phyloP scores from a whole-genome alignment of 208 protist genomes.

The Crithidia brevicula region DNA sequence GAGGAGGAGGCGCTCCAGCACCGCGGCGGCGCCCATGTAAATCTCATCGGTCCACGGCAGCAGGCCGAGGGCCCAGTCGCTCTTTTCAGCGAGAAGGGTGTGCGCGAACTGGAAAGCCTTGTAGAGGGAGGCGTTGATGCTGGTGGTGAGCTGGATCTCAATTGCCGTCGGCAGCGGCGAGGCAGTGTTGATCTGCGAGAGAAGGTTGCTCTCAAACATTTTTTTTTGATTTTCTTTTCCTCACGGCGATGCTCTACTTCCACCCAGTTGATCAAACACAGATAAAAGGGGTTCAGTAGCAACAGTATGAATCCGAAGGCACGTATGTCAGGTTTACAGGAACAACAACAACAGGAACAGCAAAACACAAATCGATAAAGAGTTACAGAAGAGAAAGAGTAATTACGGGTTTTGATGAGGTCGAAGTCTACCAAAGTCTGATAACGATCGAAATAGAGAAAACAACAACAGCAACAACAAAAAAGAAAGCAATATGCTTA shows the following conservation, averaged over 20 bases:
- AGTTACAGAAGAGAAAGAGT: background rate
- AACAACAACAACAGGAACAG: background rate
- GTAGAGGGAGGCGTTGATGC: constrained; percentile 53
- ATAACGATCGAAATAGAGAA: too few species aligned
- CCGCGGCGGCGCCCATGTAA: constrained; percentile 41
- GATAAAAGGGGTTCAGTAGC: too few species aligned
- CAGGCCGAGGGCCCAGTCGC: constrained; percentile 29
- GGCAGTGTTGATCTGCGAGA: constrained; percentile 74
- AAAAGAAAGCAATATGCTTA: background rate
- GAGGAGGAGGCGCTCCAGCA: constrained; percentile 68
- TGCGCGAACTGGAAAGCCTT: constrained; percentile 71
- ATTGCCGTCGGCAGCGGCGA: constrained; percentile 80
- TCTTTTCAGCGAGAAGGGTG: constrained; percentile 63
- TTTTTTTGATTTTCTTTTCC: constrained; percentile 10
- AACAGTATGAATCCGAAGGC: too few species aligned
- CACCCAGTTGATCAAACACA: too few species aligned
- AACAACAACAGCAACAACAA: background rate
- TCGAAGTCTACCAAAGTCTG: too few species aligned
- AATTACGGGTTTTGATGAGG: background rate
- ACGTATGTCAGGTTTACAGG: too few species aligned
- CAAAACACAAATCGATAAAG: background rate
- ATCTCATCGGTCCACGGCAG: constrained; percentile 77
- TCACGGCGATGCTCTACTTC: too few species aligned
- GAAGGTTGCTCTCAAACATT: constrained; percentile 82
- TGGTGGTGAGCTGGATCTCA: constrained; percentile 65